Evolutionary conservation across 2,329 filamentous ascomycete genomes (phyloP), one percentile per base, ranked within the genome.

Genomic region (Alternaria gaisen): DNA sequence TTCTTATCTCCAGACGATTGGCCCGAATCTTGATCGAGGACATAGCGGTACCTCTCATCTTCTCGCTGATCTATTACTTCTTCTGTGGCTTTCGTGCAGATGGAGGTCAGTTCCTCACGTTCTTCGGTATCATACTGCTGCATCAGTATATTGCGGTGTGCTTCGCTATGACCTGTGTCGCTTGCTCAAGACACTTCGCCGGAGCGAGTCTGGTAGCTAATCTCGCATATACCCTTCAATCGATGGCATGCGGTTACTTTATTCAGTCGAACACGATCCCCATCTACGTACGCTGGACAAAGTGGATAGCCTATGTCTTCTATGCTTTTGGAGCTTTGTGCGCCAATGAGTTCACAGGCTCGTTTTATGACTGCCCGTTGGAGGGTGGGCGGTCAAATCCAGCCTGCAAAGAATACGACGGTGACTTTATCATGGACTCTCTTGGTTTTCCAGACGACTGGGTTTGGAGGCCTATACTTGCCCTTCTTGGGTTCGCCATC

Each of bases 261-360:
- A 87, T 93, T 14, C 90, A 93, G 73, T 83, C 84, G 11, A 87
- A 91, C 54, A 87, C 88, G 5, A 91, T 94, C 4, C 90, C 91
- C 0, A 82, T 93, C 1, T 94, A 93, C 68, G 87, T 92, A n/a
- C 84, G 90, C 56, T 94, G 91, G 91, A 80, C 91, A 2, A 93
- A 92, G 72, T 90, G 87, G 81, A 83, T 84, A 24, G 85, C 87
- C 1, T 90, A 88, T 65, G 83, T 85, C 22, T 91, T 87, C 72
- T 93, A 93, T 69, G 85, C 85, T 0, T 92, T 93, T 69, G 88
- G 90, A 0, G 90, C 90, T 2, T 83, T 93, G 7, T 87, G 83
- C 44, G 87, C 86, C 3, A 94, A 94, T 63, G 91, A 94, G 70
- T 93, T 94, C 56, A 79, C 86, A 22, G 87, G 86, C 10, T 86